Percentiles rank a stretch among this genome's conserved stretches.
Evolutionary conservation across 2,329 filamentous ascomycete genomes (phyloP).

Genomic region (Stagonosporopsis rhizophila): DNA sequence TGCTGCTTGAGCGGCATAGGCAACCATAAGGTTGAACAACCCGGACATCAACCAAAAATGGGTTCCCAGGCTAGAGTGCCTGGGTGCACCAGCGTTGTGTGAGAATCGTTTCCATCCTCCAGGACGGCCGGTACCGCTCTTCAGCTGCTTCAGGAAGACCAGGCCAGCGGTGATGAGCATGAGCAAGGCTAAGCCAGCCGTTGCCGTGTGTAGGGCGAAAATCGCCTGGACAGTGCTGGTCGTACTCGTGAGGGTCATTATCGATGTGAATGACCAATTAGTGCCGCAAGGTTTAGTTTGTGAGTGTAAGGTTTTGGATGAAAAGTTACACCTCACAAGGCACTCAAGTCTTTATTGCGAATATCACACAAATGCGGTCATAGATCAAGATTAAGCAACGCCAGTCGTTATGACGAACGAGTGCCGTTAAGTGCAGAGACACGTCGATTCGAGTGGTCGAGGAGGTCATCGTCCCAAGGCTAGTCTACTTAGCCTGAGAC

Average conservation of each 20-base stretch:
- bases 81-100: constrained; percentile 3
- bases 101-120: constrained; percentile 17
- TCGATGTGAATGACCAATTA: neutral
- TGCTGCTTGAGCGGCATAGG: constrained; percentile 25
- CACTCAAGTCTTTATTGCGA: constrained; percentile 7
- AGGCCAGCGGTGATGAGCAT: constrained; percentile 19
- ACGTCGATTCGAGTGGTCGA: constrained; percentile 1
- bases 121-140: constrained; percentile 18
- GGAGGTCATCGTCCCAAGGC: neutral
- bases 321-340: neutral
- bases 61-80: constrained; percentile 19
- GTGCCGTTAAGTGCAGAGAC: constrained; percentile 5
- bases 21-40: constrained; percentile 23
- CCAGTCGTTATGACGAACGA: constrained; percentile 12
- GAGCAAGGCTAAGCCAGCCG: constrained; percentile 20
- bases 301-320: neutral
- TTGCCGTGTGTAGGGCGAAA: constrained; percentile 26
- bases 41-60: constrained; percentile 27
- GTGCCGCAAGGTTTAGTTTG: constrained; percentile 5
- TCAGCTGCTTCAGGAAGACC: constrained; percentile 19
- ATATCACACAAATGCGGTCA: constrained; percentile 7
- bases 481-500: constrained; percentile 2
- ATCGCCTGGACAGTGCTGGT: constrained; percentile 26
- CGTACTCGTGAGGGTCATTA: constrained; percentile 22
- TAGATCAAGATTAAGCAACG: constrained; percentile 7